phyloP scores from a whole-genome alignment of 352 stramenopile species.

The Salisapilia sapeloensis region DNA sequence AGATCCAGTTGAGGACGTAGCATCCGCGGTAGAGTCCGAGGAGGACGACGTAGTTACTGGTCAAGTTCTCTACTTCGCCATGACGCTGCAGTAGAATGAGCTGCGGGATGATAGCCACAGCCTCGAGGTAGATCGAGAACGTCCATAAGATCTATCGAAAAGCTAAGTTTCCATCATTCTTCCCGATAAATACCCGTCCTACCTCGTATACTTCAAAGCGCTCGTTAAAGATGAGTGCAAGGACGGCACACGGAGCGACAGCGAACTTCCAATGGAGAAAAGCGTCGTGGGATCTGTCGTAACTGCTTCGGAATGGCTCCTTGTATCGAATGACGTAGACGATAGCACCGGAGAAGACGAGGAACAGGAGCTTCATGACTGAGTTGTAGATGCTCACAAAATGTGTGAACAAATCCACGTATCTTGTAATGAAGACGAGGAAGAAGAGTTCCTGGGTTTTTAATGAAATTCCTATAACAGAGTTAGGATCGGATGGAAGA shows the following conservation, averaged over 20 bases:
- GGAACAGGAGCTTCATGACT: conserved; percentile 98
- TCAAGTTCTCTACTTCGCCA: conserved; percentile 97
- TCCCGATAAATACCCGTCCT: conserved; percentile 1
- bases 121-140: conserved; percentile 99
- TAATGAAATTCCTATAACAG: conserved; percentile 87
- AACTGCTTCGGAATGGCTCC: conserved; percentile 94
- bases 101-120: conserved; percentile 97
- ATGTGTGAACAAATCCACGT: conserved; percentile 97
- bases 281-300: conserved; percentile 98
- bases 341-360: conserved; percentile 91
- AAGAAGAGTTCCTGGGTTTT: conserved; percentile 99
- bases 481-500: background rate
- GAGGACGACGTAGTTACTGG: conserved; percentile 98
- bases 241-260: conserved; percentile 87
- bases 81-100: conserved; percentile 98
- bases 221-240: conserved; percentile 94
- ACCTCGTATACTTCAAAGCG: conserved; percentile 80
- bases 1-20: conserved; percentile 99
- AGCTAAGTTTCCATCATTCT: background rate
- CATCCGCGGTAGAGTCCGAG: conserved; percentile 95
- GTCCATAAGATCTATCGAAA: conserved; percentile 87
- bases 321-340: conserved; percentile 96
- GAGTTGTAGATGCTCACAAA: conserved; percentile 97
- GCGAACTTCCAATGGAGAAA: conserved; percentile 98
- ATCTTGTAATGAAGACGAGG: conserved; percentile 95